Evolutionary conservation across 768 basidiomycete genomes (phyloP), one percentile per base, ranked within the genome.

Genomic region (Imleria badia): DNA sequence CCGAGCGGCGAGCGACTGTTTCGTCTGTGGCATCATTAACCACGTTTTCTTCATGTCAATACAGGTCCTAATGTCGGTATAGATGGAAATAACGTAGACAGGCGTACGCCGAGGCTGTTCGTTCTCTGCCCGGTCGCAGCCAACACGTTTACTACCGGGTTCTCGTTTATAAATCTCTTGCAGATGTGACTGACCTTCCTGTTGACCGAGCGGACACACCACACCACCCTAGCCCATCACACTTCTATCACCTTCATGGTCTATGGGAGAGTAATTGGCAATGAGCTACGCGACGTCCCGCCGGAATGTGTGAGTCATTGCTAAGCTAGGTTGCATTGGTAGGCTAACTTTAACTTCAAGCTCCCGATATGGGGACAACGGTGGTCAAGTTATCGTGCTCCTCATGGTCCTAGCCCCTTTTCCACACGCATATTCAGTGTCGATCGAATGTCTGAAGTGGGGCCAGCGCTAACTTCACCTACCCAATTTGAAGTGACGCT

Each of bases 291-390:
- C 43, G 63, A 61, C 41, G 48, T 71, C 45, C 71, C 71, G 1
- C 69, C 58, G 12, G 67, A 61, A 48, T 61, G 52, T 51, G 69
- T 67, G 44, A 66, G 71, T 60, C 44, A 7, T 49, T 43, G 36
- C 45, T 50, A 19, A 48, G 31, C 19, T 11, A 17, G 17, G 30
- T 34, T 52, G 19, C 20, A 13, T 44, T 29, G 29, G 26, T 36
- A 42, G 41, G 43, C 54, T 67, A 40, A 65, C 51, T 33, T 34
- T 33, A 15, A 33, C 36, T 44, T 26, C 47, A 61, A 70, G 68
- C 56, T 72, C 31, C 64, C 68, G 15, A 53, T 70, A 52, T 72
- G 70, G 70, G 70, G 70, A 54, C 66, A 68, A 49, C 64, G 68
- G 31, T 70, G 68, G 68, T 50, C 61, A 30, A 49, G 57, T 15